Evolutionary conservation across 148 eudicot species (phyloP).

Genomic region (Mesembryanthemum crystallinum): DNA sequence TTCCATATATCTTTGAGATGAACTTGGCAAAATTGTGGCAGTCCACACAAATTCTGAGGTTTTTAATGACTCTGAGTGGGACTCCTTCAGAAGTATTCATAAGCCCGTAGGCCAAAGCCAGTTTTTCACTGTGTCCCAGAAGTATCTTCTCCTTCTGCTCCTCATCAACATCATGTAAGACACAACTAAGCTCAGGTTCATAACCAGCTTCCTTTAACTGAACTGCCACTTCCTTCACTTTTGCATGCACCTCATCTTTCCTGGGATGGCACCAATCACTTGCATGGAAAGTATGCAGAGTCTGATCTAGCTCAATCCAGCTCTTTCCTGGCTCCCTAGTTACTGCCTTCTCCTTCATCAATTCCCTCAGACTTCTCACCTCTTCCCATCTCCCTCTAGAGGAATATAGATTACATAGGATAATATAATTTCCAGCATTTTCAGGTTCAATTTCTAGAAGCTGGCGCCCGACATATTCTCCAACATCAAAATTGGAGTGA

Average conservation of each 20-base stretch:
- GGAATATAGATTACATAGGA: constrained; percentile 70
- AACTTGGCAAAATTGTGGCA: constrained; percentile 84
- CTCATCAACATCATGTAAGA: constrained; percentile 68
- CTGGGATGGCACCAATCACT: constrained; percentile 63
- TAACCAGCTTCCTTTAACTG: constrained; percentile 66
- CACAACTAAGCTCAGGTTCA: constrained; percentile 67
- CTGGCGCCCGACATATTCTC: constrained; percentile 53
- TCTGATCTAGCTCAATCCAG: constrained; percentile 72
- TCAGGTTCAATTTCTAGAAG: constrained; percentile 80
- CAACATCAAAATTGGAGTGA: constrained; percentile 57
- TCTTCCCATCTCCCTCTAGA: constrained; percentile 86
- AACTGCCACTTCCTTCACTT: constrained; percentile 51
- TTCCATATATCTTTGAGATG: constrained; percentile 46
- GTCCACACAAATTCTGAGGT: constrained; percentile 78
- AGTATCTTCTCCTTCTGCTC: constrained; percentile 84
- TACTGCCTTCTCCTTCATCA: constrained; percentile 62
- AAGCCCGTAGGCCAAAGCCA: constrained; percentile 70
- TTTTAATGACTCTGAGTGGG: constrained; percentile 65
- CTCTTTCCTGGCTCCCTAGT: constrained; percentile 81
- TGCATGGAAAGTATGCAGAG: constrained; percentile 67
- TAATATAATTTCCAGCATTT: constrained; percentile 78
- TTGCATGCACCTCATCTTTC: constrained; percentile 51
- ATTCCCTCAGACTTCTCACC: constrained; percentile 49
- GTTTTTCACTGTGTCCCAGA: constrained; percentile 73
- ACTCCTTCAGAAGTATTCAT: constrained; percentile 40